Evolutionary conservation across 2,329 filamentous ascomycete genomes (phyloP).

Genomic region (Pseudocercospora fijiensis): DNA sequence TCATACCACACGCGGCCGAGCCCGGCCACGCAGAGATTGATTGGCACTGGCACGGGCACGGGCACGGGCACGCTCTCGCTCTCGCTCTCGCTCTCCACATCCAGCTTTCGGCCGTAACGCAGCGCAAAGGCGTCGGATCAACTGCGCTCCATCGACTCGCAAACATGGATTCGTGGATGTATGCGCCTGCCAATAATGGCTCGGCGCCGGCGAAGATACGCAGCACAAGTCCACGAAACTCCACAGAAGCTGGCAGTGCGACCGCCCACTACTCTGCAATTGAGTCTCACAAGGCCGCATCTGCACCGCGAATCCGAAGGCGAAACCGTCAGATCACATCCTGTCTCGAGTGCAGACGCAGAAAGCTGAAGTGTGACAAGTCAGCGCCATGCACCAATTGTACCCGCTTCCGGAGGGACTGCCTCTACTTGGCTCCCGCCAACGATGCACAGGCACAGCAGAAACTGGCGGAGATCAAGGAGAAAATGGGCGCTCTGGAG

Average conservation of each 20-base stretch:
- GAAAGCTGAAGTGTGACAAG: conserved; percentile 79
- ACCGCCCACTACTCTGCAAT: conserved; percentile 17
- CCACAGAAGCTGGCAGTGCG: background rate
- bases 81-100: no score
- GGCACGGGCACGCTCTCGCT: no score
- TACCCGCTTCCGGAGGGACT: conserved; percentile 52
- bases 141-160: background rate
- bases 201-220: background rate
- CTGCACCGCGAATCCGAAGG: conserved; percentile 27
- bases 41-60: no score
- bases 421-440: conserved; percentile 64
- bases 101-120: background rate
- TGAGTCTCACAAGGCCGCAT: conserved; percentile 4
- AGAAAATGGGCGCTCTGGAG: conserved; percentile 72
- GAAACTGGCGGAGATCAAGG: conserved; percentile 73
- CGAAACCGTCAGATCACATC: conserved; percentile 59
- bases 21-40: no score
- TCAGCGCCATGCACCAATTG: conserved; percentile 68
- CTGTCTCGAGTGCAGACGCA: conserved; percentile 68
- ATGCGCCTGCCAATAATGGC: conserved; percentile 9
- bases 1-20: no score
- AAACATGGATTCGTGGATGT: conserved; percentile 24
- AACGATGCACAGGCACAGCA: conserved; percentile 69
- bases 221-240: background rate
- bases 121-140: background rate